Evolutionary conservation across 2,329 filamentous ascomycete species (phyloP), one percentile per base, ranked within the genome.

Genomic region (Pseudogymnoascus sp.): DNA sequence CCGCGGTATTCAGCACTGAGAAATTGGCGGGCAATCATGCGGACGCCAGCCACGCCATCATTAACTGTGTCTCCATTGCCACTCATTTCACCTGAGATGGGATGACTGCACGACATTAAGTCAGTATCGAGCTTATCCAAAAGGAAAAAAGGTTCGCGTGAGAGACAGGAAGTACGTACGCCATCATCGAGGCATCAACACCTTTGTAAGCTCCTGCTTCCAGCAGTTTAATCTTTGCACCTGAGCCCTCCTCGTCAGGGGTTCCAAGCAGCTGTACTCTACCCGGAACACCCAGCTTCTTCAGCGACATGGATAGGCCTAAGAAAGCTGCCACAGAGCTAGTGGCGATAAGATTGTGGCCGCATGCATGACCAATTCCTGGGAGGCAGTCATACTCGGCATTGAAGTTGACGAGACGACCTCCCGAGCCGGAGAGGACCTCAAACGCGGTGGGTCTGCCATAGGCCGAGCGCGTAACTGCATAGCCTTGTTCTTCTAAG

Each of bases 1-100:
- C 84, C 84, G 1, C 78, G 77, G 66, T 83, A 86, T 14, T 80
- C 79, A 0, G 81, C 81, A 18, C 76, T 77, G 66, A 84, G 77
- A 44, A 75, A 73, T 4, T 73, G 69, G 66, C 80, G 84, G 4
- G 82, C 82, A 3, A 80, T 78, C 0, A 82, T 85, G 1, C 79
- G 76, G 64, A 82, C 67, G 18, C 69, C 69, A n/a, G 59, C 59
- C 7, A 60, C 59, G 16, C 59, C 59, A 16, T 38, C 59, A 21
- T 25, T 38, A 21, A 18, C 6, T 60, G 10, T 5, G 21, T 18
- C 28, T 12, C 11, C 46, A 34, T 5, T 50, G 44, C 46, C 46
- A 56, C 12, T 34, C 2, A 56, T 56, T 18, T 56, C 46, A 18
- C 46, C 46, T 5, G 46, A n/a, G 31, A 56, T 31, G 7, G 46